These are phyloP conservation scores for Leccinum rimulosum DNA, from an alignment of 768 basidiomycete species.

Conservation along the genomic window DNA sequence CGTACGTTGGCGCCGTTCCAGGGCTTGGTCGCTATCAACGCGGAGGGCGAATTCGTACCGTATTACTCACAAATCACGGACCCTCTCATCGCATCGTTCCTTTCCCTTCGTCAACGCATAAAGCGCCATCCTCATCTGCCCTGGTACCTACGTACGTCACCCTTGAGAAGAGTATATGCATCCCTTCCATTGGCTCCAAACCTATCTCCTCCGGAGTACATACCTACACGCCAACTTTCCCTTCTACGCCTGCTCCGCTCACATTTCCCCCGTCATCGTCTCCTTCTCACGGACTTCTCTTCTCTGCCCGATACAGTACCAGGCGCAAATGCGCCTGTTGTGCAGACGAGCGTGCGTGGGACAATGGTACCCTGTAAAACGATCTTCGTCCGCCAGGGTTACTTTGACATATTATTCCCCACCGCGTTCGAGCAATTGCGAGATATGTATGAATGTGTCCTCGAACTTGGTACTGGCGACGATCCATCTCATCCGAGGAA, in stretches of 20 bases:
- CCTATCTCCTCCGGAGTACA: slow-evolving; percentile 81
- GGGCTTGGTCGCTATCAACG: slow-evolving; percentile 75
- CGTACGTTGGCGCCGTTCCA: slow-evolving; percentile 80
- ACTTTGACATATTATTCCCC: slow-evolving; percentile 99
- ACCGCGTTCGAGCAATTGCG: slow-evolving; percentile 82
- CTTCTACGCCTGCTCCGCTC: slow-evolving; percentile 80
- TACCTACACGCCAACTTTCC: slow-evolving; percentile 87
- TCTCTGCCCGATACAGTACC: slow-evolving; percentile 82
- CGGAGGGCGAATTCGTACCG: slow-evolving; percentile 77
- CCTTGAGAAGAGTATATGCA: slow-evolving; percentile 62
- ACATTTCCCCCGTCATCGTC: slow-evolving; percentile 89
- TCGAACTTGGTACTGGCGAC: slow-evolving; percentile 43
- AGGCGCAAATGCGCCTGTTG: slow-evolving; percentile 74
- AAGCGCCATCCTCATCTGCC: slow-evolving; percentile 57
- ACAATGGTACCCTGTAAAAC: slow-evolving; percentile 87
- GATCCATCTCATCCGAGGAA: slow-evolving; percentile 20
- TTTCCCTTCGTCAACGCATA: slow-evolving; percentile 62
- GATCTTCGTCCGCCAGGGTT: slow-evolving; percentile 89
- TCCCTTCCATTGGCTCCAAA: slow-evolving; percentile 88
- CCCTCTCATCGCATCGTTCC: slow-evolving; percentile 76
- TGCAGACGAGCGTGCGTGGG: slow-evolving; percentile 87
- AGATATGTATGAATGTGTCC: slow-evolving; percentile 86
- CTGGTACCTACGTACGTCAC: slow-evolving; percentile 51
- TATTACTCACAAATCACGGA: slow-evolving; percentile 84
- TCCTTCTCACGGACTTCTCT: slow-evolving; percentile 92